Percentiles rank a stretch among this genome's conserved stretches.
Conservation (phyloP, 208 protist species). For the Leptomonas seymouri region DNA sequence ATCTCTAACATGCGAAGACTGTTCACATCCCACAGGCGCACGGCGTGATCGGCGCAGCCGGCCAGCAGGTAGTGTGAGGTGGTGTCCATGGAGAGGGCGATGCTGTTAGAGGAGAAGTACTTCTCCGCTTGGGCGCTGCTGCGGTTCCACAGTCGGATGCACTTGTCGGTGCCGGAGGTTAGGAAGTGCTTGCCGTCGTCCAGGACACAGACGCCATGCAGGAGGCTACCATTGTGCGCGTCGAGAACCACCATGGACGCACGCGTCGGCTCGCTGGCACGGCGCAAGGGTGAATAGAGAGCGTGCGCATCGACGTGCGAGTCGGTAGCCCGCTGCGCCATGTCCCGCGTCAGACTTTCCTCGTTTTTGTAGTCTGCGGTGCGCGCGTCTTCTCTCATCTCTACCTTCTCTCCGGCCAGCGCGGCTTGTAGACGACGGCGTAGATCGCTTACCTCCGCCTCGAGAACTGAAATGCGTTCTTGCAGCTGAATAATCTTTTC, state of each 20-base stretch:
- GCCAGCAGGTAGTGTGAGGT: constrained; percentile 58
- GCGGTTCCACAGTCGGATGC: constrained; percentile 54
- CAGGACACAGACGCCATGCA: constrained; percentile 49
- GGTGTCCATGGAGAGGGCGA: constrained; percentile 54
- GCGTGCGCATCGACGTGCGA: constrained; percentile 8
- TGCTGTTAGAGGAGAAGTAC: constrained; percentile 39
- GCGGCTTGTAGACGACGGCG: constrained; percentile 20
- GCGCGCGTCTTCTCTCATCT: constrained; percentile 13
- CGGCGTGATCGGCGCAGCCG: constrained; percentile 65
- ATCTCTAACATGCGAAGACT: constrained; percentile 61
- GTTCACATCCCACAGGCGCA: constrained; percentile 69
- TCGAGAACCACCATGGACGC: constrained; percentile 36
- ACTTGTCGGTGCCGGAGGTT: constrained; percentile 58
- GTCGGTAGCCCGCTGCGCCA: constrained; percentile 14
- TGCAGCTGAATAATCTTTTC: constrained; percentile 49
- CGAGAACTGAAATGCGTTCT: constrained; percentile 38
- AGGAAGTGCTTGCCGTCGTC: constrained; percentile 44
- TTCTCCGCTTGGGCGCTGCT: constrained; percentile 33
- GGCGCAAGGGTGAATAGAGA: neutral
- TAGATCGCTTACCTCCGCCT: constrained; percentile 38
- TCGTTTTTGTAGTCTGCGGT: neutral
- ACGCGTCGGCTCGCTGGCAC: constrained; percentile 20
- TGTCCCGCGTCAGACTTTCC: constrained; percentile 9
- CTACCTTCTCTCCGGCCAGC: neutral
- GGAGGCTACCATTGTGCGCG: constrained; percentile 41